Conservation (phyloP, 2,329 filamentous ascomycete genomes). For the Calonectria honghensis region DNA sequence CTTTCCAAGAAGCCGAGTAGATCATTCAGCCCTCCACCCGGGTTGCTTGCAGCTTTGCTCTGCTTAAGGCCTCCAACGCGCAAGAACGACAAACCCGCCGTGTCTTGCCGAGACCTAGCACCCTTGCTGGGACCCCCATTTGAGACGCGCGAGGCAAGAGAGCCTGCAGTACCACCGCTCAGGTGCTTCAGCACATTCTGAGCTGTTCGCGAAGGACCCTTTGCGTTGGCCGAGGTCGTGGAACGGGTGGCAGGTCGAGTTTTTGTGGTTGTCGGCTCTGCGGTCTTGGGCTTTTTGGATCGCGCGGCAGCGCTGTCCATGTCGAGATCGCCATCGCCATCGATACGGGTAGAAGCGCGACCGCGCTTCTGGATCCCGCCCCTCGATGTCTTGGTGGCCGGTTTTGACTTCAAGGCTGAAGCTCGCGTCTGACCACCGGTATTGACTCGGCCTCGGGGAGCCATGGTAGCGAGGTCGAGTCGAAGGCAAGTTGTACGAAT, state of each 20-base stretch:
- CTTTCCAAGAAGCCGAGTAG: constrained; percentile 82
- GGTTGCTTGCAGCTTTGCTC: constrained; percentile 80
- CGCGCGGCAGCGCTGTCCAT: constrained; percentile 69
- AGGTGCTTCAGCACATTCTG: constrained; percentile 67
- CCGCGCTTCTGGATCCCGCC: constrained; percentile 72
- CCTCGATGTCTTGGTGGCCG: constrained; percentile 59
- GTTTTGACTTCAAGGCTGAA: constrained; percentile 55
- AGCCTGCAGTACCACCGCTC: constrained; percentile 58
- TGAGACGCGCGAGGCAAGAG: constrained; percentile 60
- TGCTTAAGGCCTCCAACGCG: constrained; percentile 78
- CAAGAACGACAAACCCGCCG: constrained; percentile 59
- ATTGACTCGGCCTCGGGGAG: constrained; percentile 58
- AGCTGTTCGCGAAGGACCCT: constrained; percentile 61
- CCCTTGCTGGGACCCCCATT: constrained; percentile 53
- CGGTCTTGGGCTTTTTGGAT: constrained; percentile 56
- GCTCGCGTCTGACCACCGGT: constrained; percentile 57
- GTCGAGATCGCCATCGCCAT: constrained; percentile 76
- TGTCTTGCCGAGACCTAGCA: constrained; percentile 50
- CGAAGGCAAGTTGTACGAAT: background rate
- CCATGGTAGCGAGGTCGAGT: constrained; percentile 54
- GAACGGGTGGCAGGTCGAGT: constrained; percentile 56
- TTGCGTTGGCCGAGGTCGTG: constrained; percentile 40
- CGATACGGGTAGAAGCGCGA: constrained; percentile 63
- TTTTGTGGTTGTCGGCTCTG: constrained; percentile 55
- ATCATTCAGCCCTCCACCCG: constrained; percentile 79